Evolutionary conservation across 495 filamentous ascomycete species (phyloP), one percentile per base, ranked within the genome.

Genomic region (Talaromyces ruber): DNA sequence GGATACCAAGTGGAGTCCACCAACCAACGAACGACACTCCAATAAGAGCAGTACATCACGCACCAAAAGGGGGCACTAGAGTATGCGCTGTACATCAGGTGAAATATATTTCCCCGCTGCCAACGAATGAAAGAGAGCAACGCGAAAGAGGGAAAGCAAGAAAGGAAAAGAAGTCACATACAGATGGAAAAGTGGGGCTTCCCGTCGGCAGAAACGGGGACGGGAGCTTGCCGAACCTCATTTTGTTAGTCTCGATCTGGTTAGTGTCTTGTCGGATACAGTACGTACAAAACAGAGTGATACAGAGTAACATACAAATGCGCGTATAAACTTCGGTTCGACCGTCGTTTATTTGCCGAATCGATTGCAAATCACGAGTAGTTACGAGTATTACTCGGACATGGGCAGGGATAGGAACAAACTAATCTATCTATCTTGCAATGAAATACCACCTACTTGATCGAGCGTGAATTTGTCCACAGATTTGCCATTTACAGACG

Each of bases 211-310:
- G 54, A 34, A 22, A 57, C 26, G 26, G 54, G 29, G 54, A 34
- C 54, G 54, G 54, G 54, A 57, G 54, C 54, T 57, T 57, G 29
- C 54, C 54, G 54, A 57, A 57, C 54, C 54, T 30, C 54, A 32
- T 18, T 57, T 12, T 30, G 26, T 57, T 54, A 54, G 51, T 54
- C 51, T 54, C 9, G 51, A 54, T 54, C 6, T 47, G 43, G 16
- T 21, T 21, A 26, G 22, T 6, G n/a, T 54, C 9, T 54, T 26
- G 51, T 22, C 21, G 9, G 22, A 26, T 47, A 32, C 30, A 32
- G 9, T 32, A 47, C 34, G 34, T 39, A 39, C 3, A 39, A 39
- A 6, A 29, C 28, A 29, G 28, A 29, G 6, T 37, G 11, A 47
- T 18, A 21, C 43, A 39, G 4, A 9, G 14, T 47, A 47, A n/a